phyloP scores from a whole-genome alignment of 805 yeast species.

The Vanderwaltozyma polyspora region DNA sequence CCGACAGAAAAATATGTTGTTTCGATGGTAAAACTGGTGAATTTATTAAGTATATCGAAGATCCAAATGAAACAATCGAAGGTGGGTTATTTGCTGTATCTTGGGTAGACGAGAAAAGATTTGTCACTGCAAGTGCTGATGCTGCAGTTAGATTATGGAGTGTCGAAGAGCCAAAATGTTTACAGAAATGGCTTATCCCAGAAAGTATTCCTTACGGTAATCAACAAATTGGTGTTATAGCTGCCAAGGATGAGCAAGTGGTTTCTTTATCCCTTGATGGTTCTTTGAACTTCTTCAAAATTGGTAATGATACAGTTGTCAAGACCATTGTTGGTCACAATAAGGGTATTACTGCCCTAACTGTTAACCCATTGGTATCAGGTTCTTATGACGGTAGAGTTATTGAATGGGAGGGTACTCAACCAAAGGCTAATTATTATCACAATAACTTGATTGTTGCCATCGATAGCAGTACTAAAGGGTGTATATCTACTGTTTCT shows the following conservation, averaged over 20 bases:
- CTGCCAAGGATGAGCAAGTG: slow-evolving; percentile 44
- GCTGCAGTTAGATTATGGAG: slow-evolving; percentile 58
- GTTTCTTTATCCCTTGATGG: slow-evolving; percentile 67
- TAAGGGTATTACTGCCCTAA: slow-evolving; percentile 58
- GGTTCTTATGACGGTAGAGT: slow-evolving; percentile 82
- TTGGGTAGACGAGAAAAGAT: slow-evolving; percentile 45
- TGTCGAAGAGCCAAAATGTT: slow-evolving; percentile 32
- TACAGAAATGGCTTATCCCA: slow-evolving; percentile 40
- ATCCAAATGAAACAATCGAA: slow-evolving; percentile 37
- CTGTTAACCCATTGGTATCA: slow-evolving; percentile 30
- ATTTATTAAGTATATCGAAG: slow-evolving; percentile 38
- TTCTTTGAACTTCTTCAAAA: slow-evolving; percentile 47
- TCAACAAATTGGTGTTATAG: slow-evolving; percentile 69
- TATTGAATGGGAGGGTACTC: slow-evolving; percentile 41
- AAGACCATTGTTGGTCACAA: slow-evolving; percentile 64
- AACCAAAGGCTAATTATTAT: slow-evolving; percentile 27
- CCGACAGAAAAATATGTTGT: slow-evolving; percentile 64
- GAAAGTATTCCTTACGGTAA: slow-evolving; percentile 38
- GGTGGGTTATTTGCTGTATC: slow-evolving; percentile 76
- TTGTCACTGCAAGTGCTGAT: slow-evolving; percentile 82
- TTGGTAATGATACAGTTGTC: slow-evolving; percentile 26
- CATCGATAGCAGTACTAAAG: slow-evolving; percentile 25
- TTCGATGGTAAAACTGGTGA: slow-evolving; percentile 89
- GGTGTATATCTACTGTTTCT: slow-evolving; percentile 44
- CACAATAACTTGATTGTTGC: slow-evolving; percentile 65